These are phyloP conservation scores for Hortiboletus flavorubellus DNA, from an alignment of 768 basidiomycete genomes.

Conservation along the genomic window DNA sequence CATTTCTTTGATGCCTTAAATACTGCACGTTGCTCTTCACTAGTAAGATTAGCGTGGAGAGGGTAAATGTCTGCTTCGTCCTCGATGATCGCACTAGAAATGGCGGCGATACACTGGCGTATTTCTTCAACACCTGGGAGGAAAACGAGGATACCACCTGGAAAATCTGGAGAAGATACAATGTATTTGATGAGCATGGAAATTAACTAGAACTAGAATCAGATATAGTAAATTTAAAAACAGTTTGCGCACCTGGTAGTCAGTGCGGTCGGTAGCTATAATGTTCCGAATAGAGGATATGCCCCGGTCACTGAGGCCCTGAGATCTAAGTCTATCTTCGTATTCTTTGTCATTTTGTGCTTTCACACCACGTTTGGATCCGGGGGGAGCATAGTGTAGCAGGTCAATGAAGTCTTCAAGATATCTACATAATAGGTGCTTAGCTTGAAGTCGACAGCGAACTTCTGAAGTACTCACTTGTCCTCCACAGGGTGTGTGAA, in stretches of 20 bases:
- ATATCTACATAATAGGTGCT: slow-evolving; percentile 48
- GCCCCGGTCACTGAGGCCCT: slow-evolving; percentile 50
- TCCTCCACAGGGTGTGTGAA: slow-evolving; percentile 76
- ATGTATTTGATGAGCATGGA: slow-evolving; percentile 65
- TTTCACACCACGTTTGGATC: slow-evolving; percentile 32
- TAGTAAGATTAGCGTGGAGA: slow-evolving; percentile 86
- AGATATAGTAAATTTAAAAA: not conserved
- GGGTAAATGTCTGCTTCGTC: slow-evolving; percentile 58
- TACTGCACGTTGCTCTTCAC: slow-evolving; percentile 75
- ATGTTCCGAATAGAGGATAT: slow-evolving; percentile 60
- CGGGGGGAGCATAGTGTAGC: slow-evolving; percentile 52
- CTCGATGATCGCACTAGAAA: slow-evolving; percentile 36
- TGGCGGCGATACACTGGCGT: slow-evolving; percentile 64
- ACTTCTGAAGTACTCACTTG: slow-evolving; percentile 41
- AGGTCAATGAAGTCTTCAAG: slow-evolving; percentile 72
- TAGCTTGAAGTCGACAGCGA: not conserved
- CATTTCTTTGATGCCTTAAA: slow-evolving; percentile 63
- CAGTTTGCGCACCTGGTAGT: slow-evolving; percentile 54
- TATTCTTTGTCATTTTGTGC: slow-evolving; percentile 36
- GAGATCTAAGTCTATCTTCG: slow-evolving; percentile 45
- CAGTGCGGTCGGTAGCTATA: slow-evolving; percentile 59
- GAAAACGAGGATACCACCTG: slow-evolving; percentile 80
- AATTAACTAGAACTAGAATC: slow-evolving; percentile 48
- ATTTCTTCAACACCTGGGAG: slow-evolving; percentile 91
- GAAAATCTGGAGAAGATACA: slow-evolving; percentile 39